A percentile compares a stretch with the other conserved stretches of the same genome.
phyloP scores from a whole-genome alignment of 106 monocot species.

The Phalaenopsis equestris region DNA sequence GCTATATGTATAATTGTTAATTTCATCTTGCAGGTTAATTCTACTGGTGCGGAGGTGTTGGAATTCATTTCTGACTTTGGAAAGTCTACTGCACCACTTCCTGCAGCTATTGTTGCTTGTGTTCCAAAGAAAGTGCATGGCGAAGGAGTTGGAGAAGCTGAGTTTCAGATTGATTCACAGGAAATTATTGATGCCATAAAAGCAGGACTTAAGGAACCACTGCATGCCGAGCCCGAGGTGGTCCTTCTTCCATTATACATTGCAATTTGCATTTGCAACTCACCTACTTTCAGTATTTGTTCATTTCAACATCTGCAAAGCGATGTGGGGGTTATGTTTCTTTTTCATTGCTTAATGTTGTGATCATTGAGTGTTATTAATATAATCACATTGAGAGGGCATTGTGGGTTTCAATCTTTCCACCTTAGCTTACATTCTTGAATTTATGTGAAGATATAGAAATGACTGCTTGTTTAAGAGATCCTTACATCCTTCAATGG shows the following conservation, averaged over 20 bases:
- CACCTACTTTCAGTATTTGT: background rate
- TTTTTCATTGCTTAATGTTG: background rate
- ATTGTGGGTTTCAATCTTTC: background rate
- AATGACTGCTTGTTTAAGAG: background rate
- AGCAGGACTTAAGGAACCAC: slow-evolving; percentile 73
- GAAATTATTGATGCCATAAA: slow-evolving; percentile 82
- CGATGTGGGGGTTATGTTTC: background rate
- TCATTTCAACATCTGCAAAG: background rate
- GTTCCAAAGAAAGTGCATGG: slow-evolving; percentile 79
- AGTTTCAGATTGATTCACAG: slow-evolving; percentile 66
- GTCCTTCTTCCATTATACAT: background rate
- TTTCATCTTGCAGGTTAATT: slow-evolving; percentile 60
- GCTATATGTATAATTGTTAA: background rate
- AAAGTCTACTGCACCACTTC: slow-evolving; percentile 62
- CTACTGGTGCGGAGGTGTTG: slow-evolving; percentile 71
- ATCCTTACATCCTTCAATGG: background rate
- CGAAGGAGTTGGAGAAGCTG: slow-evolving; percentile 65
- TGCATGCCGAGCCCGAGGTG: slow-evolving; percentile 94
- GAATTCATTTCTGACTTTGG: slow-evolving; percentile 95
- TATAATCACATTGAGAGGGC: background rate
- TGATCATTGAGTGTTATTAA: background rate
- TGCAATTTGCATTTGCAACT: background rate
- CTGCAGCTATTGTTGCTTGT: slow-evolving; percentile 98
- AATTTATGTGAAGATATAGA: background rate
- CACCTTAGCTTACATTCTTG: background rate